Percentiles rank a stretch among this genome's conserved stretches.
phyloP scores from a whole-genome alignment of 345 rosid genomes.

The Brassica incana region DNA sequence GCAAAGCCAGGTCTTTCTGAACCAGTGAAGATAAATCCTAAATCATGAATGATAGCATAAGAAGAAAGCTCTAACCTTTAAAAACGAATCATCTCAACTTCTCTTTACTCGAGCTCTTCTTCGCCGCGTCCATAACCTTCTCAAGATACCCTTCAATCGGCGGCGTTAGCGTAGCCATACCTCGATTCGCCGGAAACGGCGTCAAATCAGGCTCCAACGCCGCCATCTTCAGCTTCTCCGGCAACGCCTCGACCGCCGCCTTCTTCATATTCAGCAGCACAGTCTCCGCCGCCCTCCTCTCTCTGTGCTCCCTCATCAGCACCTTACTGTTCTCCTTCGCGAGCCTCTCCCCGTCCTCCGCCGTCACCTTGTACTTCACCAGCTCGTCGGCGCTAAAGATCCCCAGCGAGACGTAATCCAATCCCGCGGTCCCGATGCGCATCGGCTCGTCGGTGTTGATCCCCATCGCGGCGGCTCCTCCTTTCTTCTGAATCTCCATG shows the following conservation, averaged over 20 bases:
- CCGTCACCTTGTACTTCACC: conserved; percentile 81
- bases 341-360: conserved; percentile 74
- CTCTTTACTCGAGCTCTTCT: conserved; percentile 62
- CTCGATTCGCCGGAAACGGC: conserved; percentile 72
- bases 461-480: conserved; percentile 71
- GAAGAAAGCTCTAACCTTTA: background rate
- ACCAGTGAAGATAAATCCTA: background rate
- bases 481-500: conserved; percentile 75
- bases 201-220: conserved; percentile 82
- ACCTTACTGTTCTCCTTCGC: conserved; percentile 89
- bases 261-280: conserved; percentile 64
- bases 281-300: conserved; percentile 77
- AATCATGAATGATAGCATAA: background rate
- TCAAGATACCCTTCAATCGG: conserved; percentile 94
- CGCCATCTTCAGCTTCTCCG: conserved; percentile 65
- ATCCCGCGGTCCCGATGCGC: conserved; percentile 71
- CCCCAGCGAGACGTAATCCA: conserved; percentile 79
- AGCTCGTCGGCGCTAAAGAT: conserved; percentile 68
- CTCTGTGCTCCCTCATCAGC: conserved; percentile 82
- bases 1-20: background rate
- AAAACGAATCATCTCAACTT: conserved; percentile 63
- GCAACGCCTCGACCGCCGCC: conserved; percentile 87
- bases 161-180: conserved; percentile 90
- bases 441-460: conserved; percentile 71
- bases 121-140: conserved; percentile 78